Base-by-base conservation (phyloP, 768 basidiomycete species). In the Podaxis pistillaris region DNA sequence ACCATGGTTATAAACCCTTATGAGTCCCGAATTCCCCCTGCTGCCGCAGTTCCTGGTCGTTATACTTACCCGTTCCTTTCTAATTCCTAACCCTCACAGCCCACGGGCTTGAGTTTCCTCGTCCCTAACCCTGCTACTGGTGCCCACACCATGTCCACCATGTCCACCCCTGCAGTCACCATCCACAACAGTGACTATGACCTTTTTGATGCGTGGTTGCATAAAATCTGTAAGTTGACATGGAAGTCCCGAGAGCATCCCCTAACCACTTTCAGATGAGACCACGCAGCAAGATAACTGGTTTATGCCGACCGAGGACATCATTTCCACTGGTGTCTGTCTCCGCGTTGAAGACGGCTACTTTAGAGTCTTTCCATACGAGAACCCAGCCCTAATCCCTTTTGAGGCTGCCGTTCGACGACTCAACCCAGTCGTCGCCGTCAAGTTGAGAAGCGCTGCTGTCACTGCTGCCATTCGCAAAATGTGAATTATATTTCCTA, bases 301-400 rank as follows among this genome's bases (percentile, higher is more conserved):
- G 90, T 91, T 93, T 74, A 90, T 90, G 75, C 89, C 89, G 17
- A 80, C 85, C 0, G 85, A 88, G 66, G 89, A 91, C 67, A 84
- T 87, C 49, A 73, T 86, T 65, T 81, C 88, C 33, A 87, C 87
- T 0, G 90, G 91, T 54, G 91, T 92, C 51, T 89, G 87, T 64
- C 76, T 93, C 52, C 85, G 90, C 53, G 88, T 88, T 26, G 82
- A 78, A 62, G 74, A 76, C 60, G 75, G 76, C 37, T 82, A 82
- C 66, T 93, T 90, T 71, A 86, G 93, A 28, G 87, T 93, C n/a
- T 95, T 93, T 69, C 93, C 93, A 0, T 93, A 93, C 69, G 88
- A 94, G 71, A 91, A 91, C 69, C 78, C 81, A 4, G 81, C 80
- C 38, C 83, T 95, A 28, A 79, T 86, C 15, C 87, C 89, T 0